These are phyloP conservation scores for Cercospora sp. DNA, from an alignment of 2,329 filamentous ascomycete species.

Conservation along the genomic window DNA sequence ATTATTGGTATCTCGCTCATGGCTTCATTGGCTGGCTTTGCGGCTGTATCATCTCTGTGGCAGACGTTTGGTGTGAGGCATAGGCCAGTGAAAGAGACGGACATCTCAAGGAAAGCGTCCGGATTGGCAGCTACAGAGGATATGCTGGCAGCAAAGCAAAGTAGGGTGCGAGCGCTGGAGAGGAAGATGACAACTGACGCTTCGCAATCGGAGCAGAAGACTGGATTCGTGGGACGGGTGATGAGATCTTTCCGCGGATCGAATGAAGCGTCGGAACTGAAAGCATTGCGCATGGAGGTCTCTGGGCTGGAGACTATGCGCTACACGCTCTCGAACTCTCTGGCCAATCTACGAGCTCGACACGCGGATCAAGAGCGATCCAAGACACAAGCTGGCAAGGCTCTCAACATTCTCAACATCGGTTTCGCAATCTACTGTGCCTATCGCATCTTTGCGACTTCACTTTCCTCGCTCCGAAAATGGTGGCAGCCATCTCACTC, in stretches of 20 bases:
- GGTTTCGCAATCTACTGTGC: slow-evolving; percentile 79
- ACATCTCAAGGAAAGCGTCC: slow-evolving; percentile 74
- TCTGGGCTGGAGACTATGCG: slow-evolving; percentile 79
- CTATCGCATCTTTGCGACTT: slow-evolving; percentile 75
- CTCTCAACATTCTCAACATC: slow-evolving; percentile 65
- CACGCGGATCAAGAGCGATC: slow-evolving; percentile 66
- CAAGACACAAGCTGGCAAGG: slow-evolving; percentile 64
- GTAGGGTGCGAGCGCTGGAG: slow-evolving; percentile 68
- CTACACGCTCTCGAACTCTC: slow-evolving; percentile 64
- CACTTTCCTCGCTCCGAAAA: slow-evolving; percentile 66
- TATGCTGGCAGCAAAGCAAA: slow-evolving; percentile 74
- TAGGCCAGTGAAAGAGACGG: slow-evolving; percentile 62
- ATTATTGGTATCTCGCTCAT: slow-evolving; percentile 84
- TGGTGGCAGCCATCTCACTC: slow-evolving; percentile 46
- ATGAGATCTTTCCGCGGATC: slow-evolving; percentile 70
- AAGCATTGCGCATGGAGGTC: slow-evolving; percentile 69
- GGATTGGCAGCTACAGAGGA: slow-evolving; percentile 77
- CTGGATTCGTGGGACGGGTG: slow-evolving; percentile 71
- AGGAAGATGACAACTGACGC: slow-evolving; percentile 56
- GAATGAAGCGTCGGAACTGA: slow-evolving; percentile 56
- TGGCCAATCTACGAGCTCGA: slow-evolving; percentile 63
- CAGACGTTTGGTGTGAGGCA: slow-evolving; percentile 71
- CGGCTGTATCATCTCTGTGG: slow-evolving; percentile 84
- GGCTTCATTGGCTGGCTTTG: slow-evolving; percentile 85
- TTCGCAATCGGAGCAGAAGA: slow-evolving; percentile 35